These are phyloP conservation scores for Biancaea sappan DNA, from an alignment of 306 rosid genomes.

Conservation along the genomic window DNA sequence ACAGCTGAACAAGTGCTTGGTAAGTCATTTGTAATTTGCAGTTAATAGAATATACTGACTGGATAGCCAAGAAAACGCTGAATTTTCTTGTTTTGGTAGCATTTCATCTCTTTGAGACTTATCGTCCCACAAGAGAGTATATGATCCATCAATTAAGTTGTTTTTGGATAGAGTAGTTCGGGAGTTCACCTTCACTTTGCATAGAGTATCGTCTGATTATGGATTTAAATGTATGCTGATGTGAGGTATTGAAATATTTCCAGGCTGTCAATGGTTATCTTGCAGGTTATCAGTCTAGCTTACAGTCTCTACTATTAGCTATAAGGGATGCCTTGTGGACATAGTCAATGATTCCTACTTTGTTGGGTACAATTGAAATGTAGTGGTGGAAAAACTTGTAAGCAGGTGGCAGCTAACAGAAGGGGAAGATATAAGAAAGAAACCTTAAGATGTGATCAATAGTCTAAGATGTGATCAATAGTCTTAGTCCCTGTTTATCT, in stretches of 20 bases:
- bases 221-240: neutral
- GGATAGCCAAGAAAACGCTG: neutral
- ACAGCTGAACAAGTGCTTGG: slow-evolving; percentile 98
- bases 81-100: neutral
- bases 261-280: neutral
- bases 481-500: neutral
- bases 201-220: neutral
- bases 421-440: neutral
- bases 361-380: neutral
- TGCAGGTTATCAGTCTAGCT: neutral
- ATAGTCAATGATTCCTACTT: neutral
- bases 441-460: neutral
- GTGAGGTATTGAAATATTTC: neutral
- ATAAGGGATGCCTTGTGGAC: neutral
- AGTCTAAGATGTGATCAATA: neutral
- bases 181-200: slow-evolving; percentile 8
- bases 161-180: neutral
- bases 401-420: neutral
- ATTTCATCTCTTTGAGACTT: neutral
- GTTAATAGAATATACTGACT: slow-evolving; percentile 12
- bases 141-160: neutral
- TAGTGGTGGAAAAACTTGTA: neutral
- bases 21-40: slow-evolving; percentile 48
- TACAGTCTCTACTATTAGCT: neutral
- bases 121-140: neutral